Conservation (phyloP, 257 asterid species). For the Ballota nigra region DNA sequence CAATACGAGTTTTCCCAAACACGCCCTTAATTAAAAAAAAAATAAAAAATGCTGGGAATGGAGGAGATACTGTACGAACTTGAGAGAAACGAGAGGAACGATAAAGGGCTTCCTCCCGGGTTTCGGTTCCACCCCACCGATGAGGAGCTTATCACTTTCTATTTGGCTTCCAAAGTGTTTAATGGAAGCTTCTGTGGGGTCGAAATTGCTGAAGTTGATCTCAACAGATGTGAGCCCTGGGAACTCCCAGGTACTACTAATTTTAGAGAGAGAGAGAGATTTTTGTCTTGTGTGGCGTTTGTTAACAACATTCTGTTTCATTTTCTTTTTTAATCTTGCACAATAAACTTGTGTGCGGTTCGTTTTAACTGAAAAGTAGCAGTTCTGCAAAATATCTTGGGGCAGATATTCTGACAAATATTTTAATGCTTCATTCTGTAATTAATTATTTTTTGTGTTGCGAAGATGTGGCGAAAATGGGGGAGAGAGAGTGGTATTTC, state of each 20-base stretch:
- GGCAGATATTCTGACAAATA: neutral
- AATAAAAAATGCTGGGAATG: conserved; percentile 41
- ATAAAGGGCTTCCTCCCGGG: conserved; percentile 69
- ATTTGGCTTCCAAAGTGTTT: conserved; percentile 70
- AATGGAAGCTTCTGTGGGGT: conserved; percentile 45
- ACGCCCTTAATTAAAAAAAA: neutral
- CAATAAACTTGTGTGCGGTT: neutral
- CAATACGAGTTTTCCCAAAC: too few relatives aligned
- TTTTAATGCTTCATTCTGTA: neutral
- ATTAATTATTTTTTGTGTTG: too few relatives aligned
- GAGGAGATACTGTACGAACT: conserved; percentile 69
- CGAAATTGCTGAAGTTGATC: conserved; percentile 69
- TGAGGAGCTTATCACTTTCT: conserved; percentile 79
- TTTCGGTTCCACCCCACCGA: conserved; percentile 85
- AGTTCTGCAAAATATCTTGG: neutral
- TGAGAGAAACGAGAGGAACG: conserved; percentile 38
- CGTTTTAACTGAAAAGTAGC: neutral
- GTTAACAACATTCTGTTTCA: neutral
- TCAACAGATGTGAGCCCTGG: conserved; percentile 88
- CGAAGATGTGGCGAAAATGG: conserved; percentile 50
- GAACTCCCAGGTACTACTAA: conserved; percentile 67
- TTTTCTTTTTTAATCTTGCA: neutral
- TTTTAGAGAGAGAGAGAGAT: too few relatives aligned
- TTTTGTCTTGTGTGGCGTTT: neutral
- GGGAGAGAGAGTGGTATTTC: conserved; percentile 88